Conservation (phyloP, 2,329 filamentous ascomycete species). For the Fusarium bulbicola region DNA sequence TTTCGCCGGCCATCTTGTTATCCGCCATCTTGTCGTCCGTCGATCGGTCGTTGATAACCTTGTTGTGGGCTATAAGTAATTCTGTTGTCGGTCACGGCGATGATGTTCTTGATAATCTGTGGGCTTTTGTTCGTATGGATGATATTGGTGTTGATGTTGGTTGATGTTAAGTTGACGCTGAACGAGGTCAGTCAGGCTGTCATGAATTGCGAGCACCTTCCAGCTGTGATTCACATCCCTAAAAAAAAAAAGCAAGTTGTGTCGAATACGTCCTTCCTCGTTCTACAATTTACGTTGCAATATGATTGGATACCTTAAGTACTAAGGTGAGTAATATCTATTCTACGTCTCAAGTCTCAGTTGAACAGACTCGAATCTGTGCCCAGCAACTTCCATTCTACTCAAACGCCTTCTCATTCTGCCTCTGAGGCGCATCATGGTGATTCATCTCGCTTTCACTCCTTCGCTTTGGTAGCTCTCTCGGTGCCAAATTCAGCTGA, state of each 20-base stretch:
- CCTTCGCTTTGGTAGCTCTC: background rate
- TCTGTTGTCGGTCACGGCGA: background rate
- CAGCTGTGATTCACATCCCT: background rate
- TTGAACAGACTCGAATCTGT: too few species aligned
- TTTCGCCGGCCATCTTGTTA: background rate
- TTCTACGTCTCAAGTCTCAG: background rate
- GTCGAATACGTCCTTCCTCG: background rate
- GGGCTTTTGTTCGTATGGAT: background rate
- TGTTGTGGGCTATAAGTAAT: background rate
- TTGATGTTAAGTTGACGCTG: background rate
- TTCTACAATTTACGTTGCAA: background rate
- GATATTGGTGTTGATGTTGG: background rate
- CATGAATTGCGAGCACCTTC: background rate
- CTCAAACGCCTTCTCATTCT: slow-evolving; percentile 11
- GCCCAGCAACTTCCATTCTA: background rate
- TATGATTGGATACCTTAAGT: background rate
- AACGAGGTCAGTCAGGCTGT: background rate
- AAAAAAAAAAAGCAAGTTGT: too few species aligned
- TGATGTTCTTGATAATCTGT: background rate
- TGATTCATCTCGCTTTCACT: slow-evolving; percentile 19
- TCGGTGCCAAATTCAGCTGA: slow-evolving; percentile 23
- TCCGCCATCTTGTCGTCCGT: background rate
- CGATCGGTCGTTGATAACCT: background rate
- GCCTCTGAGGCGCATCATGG: slow-evolving; percentile 13
- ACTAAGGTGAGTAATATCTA: background rate